Conservation (phyloP, 345 rosid species). For the Ceriops tagal region DNA sequence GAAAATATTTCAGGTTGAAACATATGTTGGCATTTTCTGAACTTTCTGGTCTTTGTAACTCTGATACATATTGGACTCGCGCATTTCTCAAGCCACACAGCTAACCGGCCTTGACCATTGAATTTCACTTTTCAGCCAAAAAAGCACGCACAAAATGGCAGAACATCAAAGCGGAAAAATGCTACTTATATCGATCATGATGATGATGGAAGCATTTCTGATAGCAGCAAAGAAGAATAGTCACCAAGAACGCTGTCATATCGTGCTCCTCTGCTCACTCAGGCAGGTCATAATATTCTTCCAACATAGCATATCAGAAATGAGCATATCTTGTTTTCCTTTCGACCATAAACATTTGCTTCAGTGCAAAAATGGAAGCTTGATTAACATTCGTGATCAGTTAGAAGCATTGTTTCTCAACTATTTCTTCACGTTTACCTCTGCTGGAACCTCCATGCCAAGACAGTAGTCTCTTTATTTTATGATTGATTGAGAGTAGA, state of each 20-base stretch:
- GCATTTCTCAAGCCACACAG: too few relatives aligned
- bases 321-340: not conserved
- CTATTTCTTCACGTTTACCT: too few relatives aligned
- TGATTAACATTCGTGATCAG: too few relatives aligned
- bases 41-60: not conserved
- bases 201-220: conserved; percentile 51
- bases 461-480: too few relatives aligned
- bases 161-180: conserved; percentile 50
- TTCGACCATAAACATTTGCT: not conserved
- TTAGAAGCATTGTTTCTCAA: too few relatives aligned
- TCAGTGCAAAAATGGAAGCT: not conserved
- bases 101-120: too few relatives aligned
- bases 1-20: conserved; percentile 67
- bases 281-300: conserved; percentile 39
- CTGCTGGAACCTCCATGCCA: too few relatives aligned
- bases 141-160: conserved; percentile 45
- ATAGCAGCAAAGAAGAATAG: conserved; percentile 71
- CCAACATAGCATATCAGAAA: not conserved
- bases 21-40: not conserved
- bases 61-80: not conserved
- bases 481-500: too few relatives aligned
- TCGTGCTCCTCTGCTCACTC: conserved; percentile 80
- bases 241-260: conserved; percentile 60
- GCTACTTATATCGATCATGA: conserved; percentile 41
- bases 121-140: conserved; percentile 38